Percentiles rank a stretch among this genome's conserved stretches.
phyloP scores from a whole-genome alignment of 1,284 basidiomycete genomes.

The Cutaneotrichosporon sp. region DNA sequence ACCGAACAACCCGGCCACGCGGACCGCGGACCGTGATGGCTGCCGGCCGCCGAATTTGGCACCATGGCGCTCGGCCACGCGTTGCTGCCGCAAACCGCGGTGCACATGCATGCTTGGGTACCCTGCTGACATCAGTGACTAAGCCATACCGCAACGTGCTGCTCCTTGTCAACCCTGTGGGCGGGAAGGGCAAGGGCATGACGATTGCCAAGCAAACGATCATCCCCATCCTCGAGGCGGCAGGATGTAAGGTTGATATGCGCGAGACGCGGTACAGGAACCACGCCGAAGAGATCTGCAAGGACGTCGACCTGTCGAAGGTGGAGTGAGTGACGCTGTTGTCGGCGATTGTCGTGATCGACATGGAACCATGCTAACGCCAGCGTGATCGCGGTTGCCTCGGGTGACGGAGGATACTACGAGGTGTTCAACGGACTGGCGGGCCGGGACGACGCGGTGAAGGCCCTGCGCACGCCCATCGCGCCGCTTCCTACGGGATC shows the following conservation, averaged over 20 bases:
- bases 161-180: slow-evolving; percentile 83
- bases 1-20: background rate
- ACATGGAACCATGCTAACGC: slow-evolving; percentile 3
- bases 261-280: slow-evolving; percentile 70
- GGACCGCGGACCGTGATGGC: background rate
- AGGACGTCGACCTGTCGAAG: slow-evolving; percentile 60
- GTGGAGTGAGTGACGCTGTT: slow-evolving; percentile 59
- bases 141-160: slow-evolving; percentile 61
- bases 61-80: too few relatives aligned
- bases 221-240: slow-evolving; percentile 76
- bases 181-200: slow-evolving; percentile 77
- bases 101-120: too few relatives aligned
- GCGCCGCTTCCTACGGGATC: slow-evolving; percentile 80
- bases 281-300: slow-evolving; percentile 74
- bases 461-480: slow-evolving; percentile 74
- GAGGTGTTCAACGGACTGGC: slow-evolving; percentile 94
- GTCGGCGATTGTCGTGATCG: background rate
- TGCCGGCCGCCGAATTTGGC: background rate
- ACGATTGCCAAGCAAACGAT: slow-evolving; percentile 67
- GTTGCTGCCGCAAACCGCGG: too few relatives aligned
- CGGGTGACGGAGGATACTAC: slow-evolving; percentile 87
- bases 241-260: slow-evolving; percentile 68
- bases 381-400: slow-evolving; percentile 74
- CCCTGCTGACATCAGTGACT: slow-evolving; percentile 32
- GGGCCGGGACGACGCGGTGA: slow-evolving; percentile 63